Evolutionary conservation across 495 filamentous ascomycete genomes (phyloP), one percentile per base, ranked within the genome.

Genomic region (Neurospora sp.): DNA sequence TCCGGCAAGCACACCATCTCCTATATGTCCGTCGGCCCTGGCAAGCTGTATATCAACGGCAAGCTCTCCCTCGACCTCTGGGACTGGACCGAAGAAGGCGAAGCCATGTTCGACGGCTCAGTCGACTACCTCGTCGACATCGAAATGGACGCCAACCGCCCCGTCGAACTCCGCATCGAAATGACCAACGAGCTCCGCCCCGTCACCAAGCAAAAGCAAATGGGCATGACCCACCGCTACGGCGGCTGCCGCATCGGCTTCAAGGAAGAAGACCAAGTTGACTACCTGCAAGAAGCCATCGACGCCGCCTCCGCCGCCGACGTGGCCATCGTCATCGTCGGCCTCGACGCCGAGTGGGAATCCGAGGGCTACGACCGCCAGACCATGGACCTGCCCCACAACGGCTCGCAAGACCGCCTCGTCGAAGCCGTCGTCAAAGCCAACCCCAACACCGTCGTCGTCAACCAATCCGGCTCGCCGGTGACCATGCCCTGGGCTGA

Each of bases 341-440:
- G 94, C 4, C 85, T 96, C 16, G 92, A 93, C 77, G 88, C 86
- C 59, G 94, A 97, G 78, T 96, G 93, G 93, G 93, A 96, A 79
- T 93, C 91, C 20, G 94, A 96, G 73, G 94, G 94, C 31, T 90
- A 93, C 74, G 93, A 96, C 80, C 88, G 93, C n/a, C 86, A 90
- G 72, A 89, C 89, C 71, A 94, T 96, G 92, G 90, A 93, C 75
- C 86, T 96, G 11, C 93, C 93, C 6, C 82, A 80, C 39, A 84
- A 87, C 72, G 90, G 90, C 1, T 90, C 88, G 77, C 92, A 91
- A 78, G 92, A 97, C 78, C 87, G 90, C 38, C 84, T 97, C 37
- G 89, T 96, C 76, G 85, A 88, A 62, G 88, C 88, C 16, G 89
- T 96, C 3, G 83, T 92, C 9, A 83, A 85, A 16, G 92, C 88